A percentile compares a stretch with the other conserved stretches of the same genome.
Conservation (phyloP, 2,329 filamentous ascomycete species). For the Fusarium tjaetaba region DNA sequence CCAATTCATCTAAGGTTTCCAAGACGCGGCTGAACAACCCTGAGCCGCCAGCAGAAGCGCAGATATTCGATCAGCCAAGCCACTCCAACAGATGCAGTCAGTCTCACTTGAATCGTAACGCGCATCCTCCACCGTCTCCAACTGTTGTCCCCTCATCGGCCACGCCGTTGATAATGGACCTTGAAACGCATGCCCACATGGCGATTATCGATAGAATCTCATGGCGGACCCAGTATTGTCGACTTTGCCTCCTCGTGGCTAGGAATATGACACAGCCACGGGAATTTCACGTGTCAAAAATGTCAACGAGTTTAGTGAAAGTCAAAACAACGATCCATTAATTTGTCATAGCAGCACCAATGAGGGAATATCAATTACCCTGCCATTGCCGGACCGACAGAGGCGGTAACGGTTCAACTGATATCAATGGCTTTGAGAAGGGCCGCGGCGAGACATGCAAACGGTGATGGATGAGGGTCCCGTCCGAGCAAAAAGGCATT, state of each 20-base stretch:
- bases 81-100: neutral
- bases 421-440: slow-evolving; percentile 8
- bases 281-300: slow-evolving; percentile 28
- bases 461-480: neutral
- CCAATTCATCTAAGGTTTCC: neutral
- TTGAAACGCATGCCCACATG: slow-evolving; percentile 19
- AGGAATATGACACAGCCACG: slow-evolving; percentile 25
- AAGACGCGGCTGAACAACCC: slow-evolving; percentile 14
- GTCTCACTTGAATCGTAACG: slow-evolving; percentile 22
- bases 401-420: neutral
- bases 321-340: neutral
- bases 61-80: neutral
- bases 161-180: slow-evolving; percentile 9
- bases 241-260: slow-evolving; percentile 24
- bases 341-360: slow-evolving; percentile 2
- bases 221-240: slow-evolving; percentile 1
- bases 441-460: slow-evolving; percentile 9
- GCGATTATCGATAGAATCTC: slow-evolving; percentile 1
- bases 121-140: neutral
- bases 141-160: slow-evolving; percentile 5
- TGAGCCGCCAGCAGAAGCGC: neutral
- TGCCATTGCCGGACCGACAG: slow-evolving; percentile 21
- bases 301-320: neutral
- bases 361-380: neutral
- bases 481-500: slow-evolving; percentile 10